These are phyloP conservation scores for Beauveria sp. DNA, from an alignment of 2,329 filamentous ascomycete genomes.

Conservation along the genomic window DNA sequence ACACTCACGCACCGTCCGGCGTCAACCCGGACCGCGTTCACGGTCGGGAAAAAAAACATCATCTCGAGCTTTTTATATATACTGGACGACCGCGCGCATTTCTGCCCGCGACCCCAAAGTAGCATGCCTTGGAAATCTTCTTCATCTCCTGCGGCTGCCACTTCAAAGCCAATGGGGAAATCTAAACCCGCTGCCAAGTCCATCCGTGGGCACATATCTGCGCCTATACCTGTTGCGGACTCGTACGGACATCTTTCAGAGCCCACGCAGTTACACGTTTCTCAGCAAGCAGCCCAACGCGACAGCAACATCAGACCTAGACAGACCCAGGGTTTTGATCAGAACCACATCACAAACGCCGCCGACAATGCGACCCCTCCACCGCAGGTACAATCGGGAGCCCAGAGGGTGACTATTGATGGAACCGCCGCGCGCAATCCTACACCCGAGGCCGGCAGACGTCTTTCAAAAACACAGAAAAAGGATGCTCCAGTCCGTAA, in stretches of 20 bases:
- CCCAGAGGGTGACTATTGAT: not conserved
- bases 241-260: slow-evolving; percentile 46
- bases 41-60: not conserved
- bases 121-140: slow-evolving; percentile 7
- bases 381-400: not conserved
- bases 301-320: not conserved
- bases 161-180: not conserved
- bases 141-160: not conserved
- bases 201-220: slow-evolving; percentile 54
- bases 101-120: not conserved
- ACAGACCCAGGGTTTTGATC: not conserved
- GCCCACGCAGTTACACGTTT: not conserved
- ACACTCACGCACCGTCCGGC: not conserved
- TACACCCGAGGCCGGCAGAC: slow-evolving; percentile 32
- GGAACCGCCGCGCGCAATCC: not conserved
- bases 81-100: not conserved
- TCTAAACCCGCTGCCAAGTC: slow-evolving; percentile 23
- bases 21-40: not conserved
- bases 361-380: not conserved
- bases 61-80: not conserved
- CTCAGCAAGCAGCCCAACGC: not conserved
- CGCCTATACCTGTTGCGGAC: slow-evolving; percentile 48
- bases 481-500: slow-evolving; percentile 38
- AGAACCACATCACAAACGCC: not conserved
- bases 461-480: slow-evolving; percentile 19